Evolutionary conservation across 257 asterid species (phyloP).

Genomic region (Nemophila menziesii): DNA sequence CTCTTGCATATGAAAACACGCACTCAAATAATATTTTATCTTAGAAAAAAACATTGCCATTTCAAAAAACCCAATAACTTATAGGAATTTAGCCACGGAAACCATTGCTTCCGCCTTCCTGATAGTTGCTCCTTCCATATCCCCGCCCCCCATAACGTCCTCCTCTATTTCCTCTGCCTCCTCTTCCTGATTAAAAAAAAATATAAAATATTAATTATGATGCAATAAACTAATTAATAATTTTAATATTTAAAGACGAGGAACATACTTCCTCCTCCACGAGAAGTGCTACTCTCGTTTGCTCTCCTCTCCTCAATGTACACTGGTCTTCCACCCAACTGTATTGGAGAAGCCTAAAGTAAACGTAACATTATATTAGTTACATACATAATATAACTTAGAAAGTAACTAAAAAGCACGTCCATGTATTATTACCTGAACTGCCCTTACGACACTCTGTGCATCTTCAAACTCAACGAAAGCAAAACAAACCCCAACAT

Average conservation of each 20-base stretch:
- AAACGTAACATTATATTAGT: neutral
- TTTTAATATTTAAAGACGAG: slow-evolving; percentile 1
- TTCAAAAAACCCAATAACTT: neutral
- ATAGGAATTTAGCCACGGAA: slow-evolving; percentile 13
- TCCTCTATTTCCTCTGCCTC: slow-evolving; percentile 55
- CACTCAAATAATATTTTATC: neutral
- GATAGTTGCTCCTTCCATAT: slow-evolving; percentile 35
- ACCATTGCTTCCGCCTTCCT: slow-evolving; percentile 24
- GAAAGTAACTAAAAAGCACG: too few species aligned
- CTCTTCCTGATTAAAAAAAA: slow-evolving; percentile 33
- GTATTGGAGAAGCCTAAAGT: slow-evolving; percentile 65
- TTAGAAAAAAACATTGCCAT: neutral
- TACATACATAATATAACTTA: slow-evolving; percentile 1
- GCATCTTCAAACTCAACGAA: slow-evolving; percentile 78
- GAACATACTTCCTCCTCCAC: slow-evolving; percentile 72
- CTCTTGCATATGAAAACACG: slow-evolving; percentile 6
- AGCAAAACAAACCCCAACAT: slow-evolving; percentile 68
- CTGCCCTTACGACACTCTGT: slow-evolving; percentile 63
- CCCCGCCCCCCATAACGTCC: slow-evolving; percentile 43
- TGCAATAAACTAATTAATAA: too few species aligned
- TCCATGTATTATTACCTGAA: slow-evolving; percentile 32
- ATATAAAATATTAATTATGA: neutral
- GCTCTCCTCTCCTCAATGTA: slow-evolving; percentile 71
- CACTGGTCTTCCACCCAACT: slow-evolving; percentile 53
- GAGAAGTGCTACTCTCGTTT: slow-evolving; percentile 30